Percentiles rank a stretch among this genome's conserved stretches.
Evolutionary conservation across 2,329 filamentous ascomycete genomes (phyloP).

Genomic region (Thelonectria blattea): DNA sequence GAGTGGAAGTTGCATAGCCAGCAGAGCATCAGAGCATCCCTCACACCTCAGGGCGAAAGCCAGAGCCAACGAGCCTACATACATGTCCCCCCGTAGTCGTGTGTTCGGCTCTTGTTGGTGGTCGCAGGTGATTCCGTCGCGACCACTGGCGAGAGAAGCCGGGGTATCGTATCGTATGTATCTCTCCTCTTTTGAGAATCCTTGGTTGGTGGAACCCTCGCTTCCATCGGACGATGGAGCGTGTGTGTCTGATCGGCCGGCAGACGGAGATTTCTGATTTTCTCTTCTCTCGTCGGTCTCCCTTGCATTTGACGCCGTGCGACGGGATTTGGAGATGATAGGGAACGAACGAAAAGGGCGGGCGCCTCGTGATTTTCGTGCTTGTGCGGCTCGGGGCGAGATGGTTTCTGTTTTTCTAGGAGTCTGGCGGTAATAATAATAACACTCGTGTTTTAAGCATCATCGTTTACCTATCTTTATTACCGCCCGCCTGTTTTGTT

Average conservation of each 20-base stretch:
- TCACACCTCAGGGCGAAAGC: too few relatives aligned
- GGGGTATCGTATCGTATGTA: too few relatives aligned
- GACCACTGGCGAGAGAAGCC: not conserved
- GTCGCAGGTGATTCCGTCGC: not conserved
- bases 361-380: not conserved
- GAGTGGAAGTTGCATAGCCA: not conserved
- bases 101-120: not conserved
- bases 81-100: not conserved
- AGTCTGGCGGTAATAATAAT: too few relatives aligned
- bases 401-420: too few relatives aligned
- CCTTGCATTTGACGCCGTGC: not conserved
- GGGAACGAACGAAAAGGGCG: not conserved
- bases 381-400: too few relatives aligned
- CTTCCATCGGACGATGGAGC: not conserved
- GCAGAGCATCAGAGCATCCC: not conserved
- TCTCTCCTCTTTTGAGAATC: too few relatives aligned
- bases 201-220: constrained; percentile 9
- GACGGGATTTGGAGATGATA: not conserved
- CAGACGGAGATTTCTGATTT: constrained; percentile 7
- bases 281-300: not conserved
- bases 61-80: too few relatives aligned
- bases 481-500: too few relatives aligned
- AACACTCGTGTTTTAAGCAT: too few relatives aligned
- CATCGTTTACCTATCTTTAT: too few relatives aligned
- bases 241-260: constrained; percentile 11